Evolutionary conservation across 2,329 filamentous ascomycete genomes (phyloP).

Genomic region (Penicillium freii): DNA sequence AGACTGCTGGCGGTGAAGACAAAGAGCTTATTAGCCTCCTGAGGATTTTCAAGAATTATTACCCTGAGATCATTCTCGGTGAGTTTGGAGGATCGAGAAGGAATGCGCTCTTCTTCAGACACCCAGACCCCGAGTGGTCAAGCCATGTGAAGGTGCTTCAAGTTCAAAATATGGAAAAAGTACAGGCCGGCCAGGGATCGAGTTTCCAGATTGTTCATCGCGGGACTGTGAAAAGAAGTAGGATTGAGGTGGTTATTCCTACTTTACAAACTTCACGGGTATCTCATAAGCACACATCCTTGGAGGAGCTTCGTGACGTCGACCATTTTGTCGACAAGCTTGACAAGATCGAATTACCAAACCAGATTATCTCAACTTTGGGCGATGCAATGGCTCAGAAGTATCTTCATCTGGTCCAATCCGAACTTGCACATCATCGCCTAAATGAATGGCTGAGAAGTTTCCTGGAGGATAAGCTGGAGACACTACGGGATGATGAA

Average conservation of each 20-base stretch:
- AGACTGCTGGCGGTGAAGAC: slow-evolving; percentile 62
- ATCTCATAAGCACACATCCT: slow-evolving; percentile 55
- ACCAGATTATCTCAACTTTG: slow-evolving; percentile 74
- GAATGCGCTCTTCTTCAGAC: slow-evolving; percentile 49
- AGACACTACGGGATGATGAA: slow-evolving; percentile 45
- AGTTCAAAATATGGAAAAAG: slow-evolving; percentile 49
- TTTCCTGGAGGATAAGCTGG: slow-evolving; percentile 41
- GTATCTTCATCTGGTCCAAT: slow-evolving; percentile 63
- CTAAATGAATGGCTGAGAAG: slow-evolving; percentile 41
- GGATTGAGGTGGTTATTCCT: slow-evolving; percentile 57
- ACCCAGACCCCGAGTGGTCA: slow-evolving; percentile 75
- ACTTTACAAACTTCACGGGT: slow-evolving; percentile 72
- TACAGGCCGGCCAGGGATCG: slow-evolving; percentile 46
- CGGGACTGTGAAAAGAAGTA: slow-evolving; percentile 50
- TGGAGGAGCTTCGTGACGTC: slow-evolving; percentile 76
- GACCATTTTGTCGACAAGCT: slow-evolving; percentile 68
- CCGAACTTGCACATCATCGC: slow-evolving; percentile 48
- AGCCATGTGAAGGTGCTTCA: slow-evolving; percentile 67
- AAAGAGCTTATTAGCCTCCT: slow-evolving; percentile 71
- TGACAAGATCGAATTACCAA: slow-evolving; percentile 76
- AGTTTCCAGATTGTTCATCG: slow-evolving; percentile 65
- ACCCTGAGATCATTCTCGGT: slow-evolving; percentile 80
- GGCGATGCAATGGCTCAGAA: slow-evolving; percentile 77
- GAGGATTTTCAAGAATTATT: slow-evolving; percentile 85
- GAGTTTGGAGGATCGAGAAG: slow-evolving; percentile 53